Evolutionary conservation across 805 yeast species (phyloP).

Genomic region (Nematodospora valgi): DNA sequence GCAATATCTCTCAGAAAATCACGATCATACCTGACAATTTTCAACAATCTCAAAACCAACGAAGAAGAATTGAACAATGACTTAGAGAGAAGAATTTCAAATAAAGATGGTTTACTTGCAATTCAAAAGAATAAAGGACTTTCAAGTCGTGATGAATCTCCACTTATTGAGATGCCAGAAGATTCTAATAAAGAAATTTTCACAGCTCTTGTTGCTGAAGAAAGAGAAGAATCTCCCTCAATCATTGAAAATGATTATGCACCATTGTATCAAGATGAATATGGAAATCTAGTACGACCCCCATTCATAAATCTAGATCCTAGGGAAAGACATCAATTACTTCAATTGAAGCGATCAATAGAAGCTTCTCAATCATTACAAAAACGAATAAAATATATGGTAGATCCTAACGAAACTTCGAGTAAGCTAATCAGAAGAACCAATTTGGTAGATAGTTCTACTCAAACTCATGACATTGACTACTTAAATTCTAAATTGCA

Average conservation of each 20-base stretch:
- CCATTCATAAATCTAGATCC: constrained; percentile 45
- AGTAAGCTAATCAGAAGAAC: constrained; percentile 4
- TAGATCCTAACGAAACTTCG: constrained; percentile 40
- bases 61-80: constrained; percentile 21
- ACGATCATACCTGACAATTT: constrained; percentile 17
- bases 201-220: neutral
- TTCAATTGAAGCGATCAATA: constrained; percentile 36
- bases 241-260: constrained; percentile 31
- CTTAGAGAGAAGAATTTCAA: constrained; percentile 28
- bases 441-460: constrained; percentile 37
- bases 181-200: neutral
- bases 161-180: neutral
- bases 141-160: constrained; percentile 6
- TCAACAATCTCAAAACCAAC: constrained; percentile 13
- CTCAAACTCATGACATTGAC: constrained; percentile 36
- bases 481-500: constrained; percentile 26
- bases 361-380: constrained; percentile 34
- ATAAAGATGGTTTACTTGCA: no score
- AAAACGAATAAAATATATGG: constrained; percentile 34
- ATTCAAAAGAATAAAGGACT: neutral
- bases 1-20: constrained; percentile 10
- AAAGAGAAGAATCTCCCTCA: constrained; percentile 10
- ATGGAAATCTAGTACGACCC: constrained; percentile 39
- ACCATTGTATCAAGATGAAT: constrained; percentile 31
- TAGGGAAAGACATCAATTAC: constrained; percentile 37